Evolutionary conservation across 768 basidiomycete species (phyloP).

Genomic region (Flagelloscypha sp.): DNA sequence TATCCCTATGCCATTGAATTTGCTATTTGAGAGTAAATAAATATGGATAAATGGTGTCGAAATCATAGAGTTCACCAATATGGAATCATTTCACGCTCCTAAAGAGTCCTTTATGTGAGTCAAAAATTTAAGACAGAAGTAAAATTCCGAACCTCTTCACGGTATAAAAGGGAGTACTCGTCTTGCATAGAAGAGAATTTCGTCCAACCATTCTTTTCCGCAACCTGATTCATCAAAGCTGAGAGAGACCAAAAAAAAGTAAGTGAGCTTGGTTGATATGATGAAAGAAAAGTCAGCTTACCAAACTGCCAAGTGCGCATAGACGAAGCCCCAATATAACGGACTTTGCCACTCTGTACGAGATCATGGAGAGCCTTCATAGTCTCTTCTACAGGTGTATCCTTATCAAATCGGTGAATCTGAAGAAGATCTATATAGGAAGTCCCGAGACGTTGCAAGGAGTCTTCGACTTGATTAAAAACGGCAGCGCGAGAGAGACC

Average conservation of each 20-base stretch:
- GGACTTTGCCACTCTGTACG: conserved; percentile 30
- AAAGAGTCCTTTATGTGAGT: conserved; percentile 1
- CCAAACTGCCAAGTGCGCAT: conserved; percentile 19
- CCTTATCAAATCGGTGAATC: conserved; percentile 37
- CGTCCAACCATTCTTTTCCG: conserved; percentile 29
- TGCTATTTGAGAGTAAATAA: no score
- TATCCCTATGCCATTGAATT: conserved; percentile 32
- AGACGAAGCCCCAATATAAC: conserved; percentile 28
- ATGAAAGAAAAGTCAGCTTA: no score
- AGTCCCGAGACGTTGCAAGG: no score
- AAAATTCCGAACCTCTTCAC: conserved; percentile 28
- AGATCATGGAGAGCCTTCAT: conserved; percentile 24
- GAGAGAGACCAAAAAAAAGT: no score
- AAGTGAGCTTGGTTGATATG: no score
- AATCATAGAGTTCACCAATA: conserved; percentile 26
- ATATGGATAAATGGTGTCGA: no score
- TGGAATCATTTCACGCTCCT: conserved; percentile 27
- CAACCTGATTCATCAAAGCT: conserved; percentile 27
- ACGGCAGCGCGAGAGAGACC: no score
- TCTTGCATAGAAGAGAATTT: conserved; percentile 42
- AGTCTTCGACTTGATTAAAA: conserved; percentile 25
- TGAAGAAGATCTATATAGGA: conserved; percentile 43
- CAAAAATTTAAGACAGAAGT: not conserved
- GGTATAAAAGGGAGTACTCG: conserved; percentile 36
- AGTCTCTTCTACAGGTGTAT: not conserved